phyloP scores from a whole-genome alignment of 768 basidiomycete species.

The Astraeus odoratus region DNA sequence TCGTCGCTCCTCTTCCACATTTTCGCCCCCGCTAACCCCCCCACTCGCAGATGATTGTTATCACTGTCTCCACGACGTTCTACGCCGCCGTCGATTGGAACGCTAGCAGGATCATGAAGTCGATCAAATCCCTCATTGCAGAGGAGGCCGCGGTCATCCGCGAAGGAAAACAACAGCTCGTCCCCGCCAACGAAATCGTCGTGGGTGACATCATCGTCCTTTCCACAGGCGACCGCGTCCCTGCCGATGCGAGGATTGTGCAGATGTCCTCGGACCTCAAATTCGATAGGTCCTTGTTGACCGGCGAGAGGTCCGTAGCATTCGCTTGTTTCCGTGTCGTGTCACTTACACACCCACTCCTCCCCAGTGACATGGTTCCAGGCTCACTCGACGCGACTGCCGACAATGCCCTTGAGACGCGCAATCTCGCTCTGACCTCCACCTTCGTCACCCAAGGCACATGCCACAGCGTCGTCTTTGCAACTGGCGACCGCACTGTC shows the following conservation, averaged over 20 bases:
- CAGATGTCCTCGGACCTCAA: slow-evolving; percentile 44
- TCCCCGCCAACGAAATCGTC: slow-evolving; percentile 48
- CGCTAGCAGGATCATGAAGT: slow-evolving; percentile 44
- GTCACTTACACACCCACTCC: neutral
- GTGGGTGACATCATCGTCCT: slow-evolving; percentile 52
- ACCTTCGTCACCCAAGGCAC: slow-evolving; percentile 37
- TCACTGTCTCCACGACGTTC: slow-evolving; percentile 36
- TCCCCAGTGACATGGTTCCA: slow-evolving; percentile 35
- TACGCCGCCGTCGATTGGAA: slow-evolving; percentile 48
- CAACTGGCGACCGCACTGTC: slow-evolving; percentile 37
- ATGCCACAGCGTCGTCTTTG: slow-evolving; percentile 35
- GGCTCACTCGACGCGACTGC: slow-evolving; percentile 40
- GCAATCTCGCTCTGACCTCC: slow-evolving; percentile 43
- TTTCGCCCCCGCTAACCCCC: neutral
- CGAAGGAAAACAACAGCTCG: slow-evolving; percentile 39
- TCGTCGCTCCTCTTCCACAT: slow-evolving; percentile 17
- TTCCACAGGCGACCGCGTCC: slow-evolving; percentile 48
- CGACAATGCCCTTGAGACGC: slow-evolving; percentile 42
- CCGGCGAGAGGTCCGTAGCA: slow-evolving; percentile 39
- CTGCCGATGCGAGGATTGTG: slow-evolving; percentile 53
- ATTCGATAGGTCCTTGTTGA: slow-evolving; percentile 48
- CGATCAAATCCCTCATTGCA: slow-evolving; percentile 53
- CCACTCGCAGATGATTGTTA: slow-evolving; percentile 34
- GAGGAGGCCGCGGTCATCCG: slow-evolving; percentile 51
- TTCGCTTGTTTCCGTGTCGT: neutral